These are phyloP conservation scores for Pseudonitzschia pungens DNA, from an alignment of 108 stramenopile genomes.

Conservation along the genomic window DNA sequence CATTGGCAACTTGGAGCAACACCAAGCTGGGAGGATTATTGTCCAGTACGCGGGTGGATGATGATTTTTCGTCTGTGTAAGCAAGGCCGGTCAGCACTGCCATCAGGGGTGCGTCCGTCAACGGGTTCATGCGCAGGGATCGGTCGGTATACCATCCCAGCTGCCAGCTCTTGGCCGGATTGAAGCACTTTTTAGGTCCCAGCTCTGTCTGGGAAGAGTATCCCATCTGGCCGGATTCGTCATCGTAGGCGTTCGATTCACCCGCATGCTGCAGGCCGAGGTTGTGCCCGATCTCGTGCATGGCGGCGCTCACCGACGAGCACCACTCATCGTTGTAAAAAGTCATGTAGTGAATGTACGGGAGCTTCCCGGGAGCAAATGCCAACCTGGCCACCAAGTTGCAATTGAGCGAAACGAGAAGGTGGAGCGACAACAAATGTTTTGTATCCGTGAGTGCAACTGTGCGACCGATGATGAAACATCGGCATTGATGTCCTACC, in stretches of 20 bases:
- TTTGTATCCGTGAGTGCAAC: no score
- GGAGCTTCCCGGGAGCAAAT: background rate
- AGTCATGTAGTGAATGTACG: background rate
- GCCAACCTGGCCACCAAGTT: background rate
- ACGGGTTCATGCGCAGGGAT: background rate
- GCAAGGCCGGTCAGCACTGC: background rate
- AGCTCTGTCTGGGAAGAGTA: slow-evolving; percentile 37
- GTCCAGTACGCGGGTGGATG: background rate
- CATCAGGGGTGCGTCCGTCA: background rate
- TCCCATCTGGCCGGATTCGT: slow-evolving; percentile 40
- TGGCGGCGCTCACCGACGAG: slow-evolving; percentile 23
- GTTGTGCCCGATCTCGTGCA: slow-evolving; percentile 35
- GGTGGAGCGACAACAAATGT: no score
- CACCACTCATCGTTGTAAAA: slow-evolving; percentile 62
- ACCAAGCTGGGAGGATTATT: no score
- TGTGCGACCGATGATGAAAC: no score
- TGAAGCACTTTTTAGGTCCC: slow-evolving; percentile 59
- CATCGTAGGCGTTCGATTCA: slow-evolving; percentile 18
- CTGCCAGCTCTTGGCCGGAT: slow-evolving; percentile 50
- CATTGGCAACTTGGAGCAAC: background rate
- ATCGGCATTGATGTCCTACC: no score
- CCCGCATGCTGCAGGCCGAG: slow-evolving; percentile 22
- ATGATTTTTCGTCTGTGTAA: background rate
- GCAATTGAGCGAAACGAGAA: no score
- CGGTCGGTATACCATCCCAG: slow-evolving; percentile 46